phyloP scores from a whole-genome alignment of 2,329 filamentous ascomycete species.

The Aspergillus brasiliensis region DNA sequence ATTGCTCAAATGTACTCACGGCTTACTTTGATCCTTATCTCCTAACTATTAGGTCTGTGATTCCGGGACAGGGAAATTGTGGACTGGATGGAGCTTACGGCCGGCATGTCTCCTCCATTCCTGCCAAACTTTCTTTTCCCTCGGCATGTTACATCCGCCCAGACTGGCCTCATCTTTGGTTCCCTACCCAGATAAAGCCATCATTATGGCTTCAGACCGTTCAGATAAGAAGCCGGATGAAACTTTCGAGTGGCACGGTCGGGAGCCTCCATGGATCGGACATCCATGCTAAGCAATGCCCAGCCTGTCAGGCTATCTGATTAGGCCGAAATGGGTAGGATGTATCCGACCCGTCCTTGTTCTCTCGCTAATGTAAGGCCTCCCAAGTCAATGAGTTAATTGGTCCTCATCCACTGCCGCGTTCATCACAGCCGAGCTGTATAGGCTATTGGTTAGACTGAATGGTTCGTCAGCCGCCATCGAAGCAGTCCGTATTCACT shows the following conservation, averaged over 20 bases:
- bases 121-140: background rate
- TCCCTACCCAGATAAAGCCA: background rate
- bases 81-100: background rate
- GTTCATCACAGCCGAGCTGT: background rate
- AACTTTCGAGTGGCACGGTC: background rate
- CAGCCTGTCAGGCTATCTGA: slow-evolving; percentile 46
- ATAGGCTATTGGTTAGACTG: background rate
- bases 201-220: background rate
- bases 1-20: too few relatives aligned
- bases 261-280: background rate
- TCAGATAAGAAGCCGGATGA: background rate
- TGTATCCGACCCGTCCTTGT: background rate
- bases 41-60: too few relatives aligned
- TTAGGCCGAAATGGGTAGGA: slow-evolving; percentile 19
- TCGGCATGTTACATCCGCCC: background rate
- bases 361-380: background rate
- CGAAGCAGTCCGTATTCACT: background rate
- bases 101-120: background rate
- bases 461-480: background rate
- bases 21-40: too few relatives aligned
- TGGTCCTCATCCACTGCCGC: background rate
- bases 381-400: background rate
- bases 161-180: background rate
- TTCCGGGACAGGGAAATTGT: background rate
- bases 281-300: slow-evolving; percentile 29